Conservation (phyloP, 495 filamentous ascomycete genomes). For the Podospora fimiseda region DNA sequence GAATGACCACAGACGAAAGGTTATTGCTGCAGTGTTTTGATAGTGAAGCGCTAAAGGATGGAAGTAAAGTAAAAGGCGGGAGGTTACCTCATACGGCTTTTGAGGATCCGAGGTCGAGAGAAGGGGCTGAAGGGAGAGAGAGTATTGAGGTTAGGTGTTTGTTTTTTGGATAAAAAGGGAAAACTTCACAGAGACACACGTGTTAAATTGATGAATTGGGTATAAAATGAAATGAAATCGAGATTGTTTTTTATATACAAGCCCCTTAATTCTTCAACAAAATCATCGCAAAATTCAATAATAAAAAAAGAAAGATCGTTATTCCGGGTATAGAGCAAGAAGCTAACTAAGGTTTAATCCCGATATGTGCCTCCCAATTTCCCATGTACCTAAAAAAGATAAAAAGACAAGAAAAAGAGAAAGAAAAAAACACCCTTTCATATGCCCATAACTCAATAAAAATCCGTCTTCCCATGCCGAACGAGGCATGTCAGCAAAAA, state of each 20-base stretch:
- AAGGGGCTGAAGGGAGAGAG: slow-evolving; percentile 57
- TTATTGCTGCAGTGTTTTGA: slow-evolving; percentile 81
- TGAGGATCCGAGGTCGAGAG: slow-evolving; percentile 58
- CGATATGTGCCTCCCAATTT: background rate
- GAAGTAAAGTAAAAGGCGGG: slow-evolving; percentile 48
- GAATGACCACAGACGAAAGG: slow-evolving; percentile 68
- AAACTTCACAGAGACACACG: background rate
- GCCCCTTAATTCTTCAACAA: no score
- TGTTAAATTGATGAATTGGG: no score
- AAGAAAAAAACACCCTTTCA: background rate
- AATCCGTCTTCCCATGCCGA: background rate
- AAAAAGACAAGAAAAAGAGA: slow-evolving; percentile 2
- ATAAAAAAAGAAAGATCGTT: background rate
- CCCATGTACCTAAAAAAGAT: background rate
- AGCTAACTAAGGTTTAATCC: background rate
- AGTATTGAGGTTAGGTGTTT: slow-evolving; percentile 85
- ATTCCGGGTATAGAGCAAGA: background rate
- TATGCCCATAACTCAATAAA: background rate
- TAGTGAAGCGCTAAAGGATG: slow-evolving; percentile 44
- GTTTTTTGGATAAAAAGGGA: slow-evolving; percentile 61
- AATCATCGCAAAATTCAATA: no score
- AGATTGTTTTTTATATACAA: no score
- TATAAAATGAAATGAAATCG: no score
- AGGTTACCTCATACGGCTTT: slow-evolving; percentile 80
- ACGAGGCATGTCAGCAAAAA: no score